phyloP scores from a whole-genome alignment of 2,329 filamentous ascomycete species.

The Aaosphaeria arxii region DNA sequence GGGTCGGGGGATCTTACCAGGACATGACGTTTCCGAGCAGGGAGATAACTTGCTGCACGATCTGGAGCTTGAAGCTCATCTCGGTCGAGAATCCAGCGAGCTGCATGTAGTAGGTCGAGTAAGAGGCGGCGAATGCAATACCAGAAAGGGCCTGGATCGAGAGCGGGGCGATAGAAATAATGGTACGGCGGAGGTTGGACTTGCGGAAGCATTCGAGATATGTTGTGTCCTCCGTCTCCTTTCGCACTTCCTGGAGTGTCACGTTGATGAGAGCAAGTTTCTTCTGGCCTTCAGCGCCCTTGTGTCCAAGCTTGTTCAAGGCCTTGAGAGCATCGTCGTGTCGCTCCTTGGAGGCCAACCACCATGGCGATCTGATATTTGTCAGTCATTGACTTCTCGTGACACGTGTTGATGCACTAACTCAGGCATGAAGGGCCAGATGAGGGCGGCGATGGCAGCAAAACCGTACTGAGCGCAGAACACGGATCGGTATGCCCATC shows the following conservation, averaged over 20 bases:
- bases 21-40: slow-evolving; percentile 65
- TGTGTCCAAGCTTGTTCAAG: slow-evolving; percentile 17
- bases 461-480: slow-evolving; percentile 44
- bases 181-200: slow-evolving; percentile 71
- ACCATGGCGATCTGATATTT: slow-evolving; percentile 56
- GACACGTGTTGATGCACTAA: background rate
- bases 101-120: slow-evolving; percentile 43
- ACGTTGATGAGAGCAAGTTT: slow-evolving; percentile 20
- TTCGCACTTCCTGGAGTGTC: slow-evolving; percentile 33
- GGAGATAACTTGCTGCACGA: slow-evolving; percentile 55
- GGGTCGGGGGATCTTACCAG: slow-evolving; percentile 48
- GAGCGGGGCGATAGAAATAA: slow-evolving; percentile 54
- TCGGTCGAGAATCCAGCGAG: slow-evolving; percentile 38
- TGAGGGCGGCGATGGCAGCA: slow-evolving; percentile 26
- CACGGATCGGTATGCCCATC: slow-evolving; percentile 44
- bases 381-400: too few species aligned
- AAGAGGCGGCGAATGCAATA: slow-evolving; percentile 24
- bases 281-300: slow-evolving; percentile 10
- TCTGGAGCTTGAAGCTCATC: slow-evolving; percentile 38
- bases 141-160: slow-evolving; percentile 40
- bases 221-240: slow-evolving; percentile 56
- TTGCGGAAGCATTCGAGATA: slow-evolving; percentile 82
- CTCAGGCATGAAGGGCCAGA: slow-evolving; percentile 25
- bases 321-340: slow-evolving; percentile 53
- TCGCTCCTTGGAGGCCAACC: slow-evolving; percentile 63